These are phyloP conservation scores for Pestalotiopsis sp. DNA, from an alignment of 2,329 filamentous ascomycete species.

Conservation along the genomic window DNA sequence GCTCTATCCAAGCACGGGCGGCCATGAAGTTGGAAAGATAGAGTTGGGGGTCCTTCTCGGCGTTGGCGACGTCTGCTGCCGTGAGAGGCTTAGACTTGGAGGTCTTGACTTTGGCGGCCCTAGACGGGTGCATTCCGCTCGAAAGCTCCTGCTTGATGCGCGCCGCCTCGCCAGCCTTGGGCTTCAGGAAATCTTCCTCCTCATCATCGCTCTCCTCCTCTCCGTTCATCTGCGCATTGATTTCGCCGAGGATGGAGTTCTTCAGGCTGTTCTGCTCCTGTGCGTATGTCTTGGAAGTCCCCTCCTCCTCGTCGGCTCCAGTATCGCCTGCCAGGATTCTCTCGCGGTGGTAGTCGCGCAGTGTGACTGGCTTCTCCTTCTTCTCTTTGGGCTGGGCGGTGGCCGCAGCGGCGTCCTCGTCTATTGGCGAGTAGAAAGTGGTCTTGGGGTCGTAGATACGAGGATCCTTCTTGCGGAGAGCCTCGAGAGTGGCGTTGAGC, in stretches of 20 bases:
- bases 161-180: conserved; percentile 54
- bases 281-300: conserved; percentile 71
- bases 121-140: conserved; percentile 60
- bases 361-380: conserved; percentile 81
- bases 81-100: conserved; percentile 40
- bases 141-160: conserved; percentile 24
- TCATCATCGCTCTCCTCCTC: conserved; percentile 49
- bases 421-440: conserved; percentile 75
- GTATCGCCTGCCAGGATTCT: conserved; percentile 77
- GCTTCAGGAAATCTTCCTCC: conserved; percentile 77
- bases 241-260: conserved; percentile 75
- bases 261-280: conserved; percentile 89
- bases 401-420: conserved; percentile 42
- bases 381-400: conserved; percentile 47
- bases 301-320: conserved; percentile 61
- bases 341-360: conserved; percentile 90
- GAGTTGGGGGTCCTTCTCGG: conserved; percentile 87
- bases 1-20: conserved; percentile 84
- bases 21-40: conserved; percentile 96
- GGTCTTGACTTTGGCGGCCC: conserved; percentile 50
- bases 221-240: conserved; percentile 65
- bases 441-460: conserved; percentile 81
- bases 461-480: conserved; percentile 89
- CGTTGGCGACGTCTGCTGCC: conserved; percentile 66
- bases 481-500: conserved; percentile 83